Conservation (phyloP, 1,284 basidiomycete genomes). For the Pseudozyma hubeiensis region DNA sequence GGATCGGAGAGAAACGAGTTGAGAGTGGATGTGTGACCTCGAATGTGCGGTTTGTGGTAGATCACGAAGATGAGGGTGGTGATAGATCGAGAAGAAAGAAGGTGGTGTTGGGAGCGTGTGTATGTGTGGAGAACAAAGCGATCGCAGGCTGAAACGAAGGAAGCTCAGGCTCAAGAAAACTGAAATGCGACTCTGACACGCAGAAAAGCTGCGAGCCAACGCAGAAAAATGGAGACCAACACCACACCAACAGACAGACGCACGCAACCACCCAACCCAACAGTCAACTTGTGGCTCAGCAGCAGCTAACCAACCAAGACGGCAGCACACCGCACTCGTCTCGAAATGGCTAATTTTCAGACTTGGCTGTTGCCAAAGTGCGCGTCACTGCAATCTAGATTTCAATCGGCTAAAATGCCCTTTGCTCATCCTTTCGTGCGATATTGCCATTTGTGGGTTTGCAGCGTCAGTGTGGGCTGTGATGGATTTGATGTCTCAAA, state of each 20-base stretch:
- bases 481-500: no score
- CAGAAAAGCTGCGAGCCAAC: background rate
- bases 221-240: conserved; percentile 37
- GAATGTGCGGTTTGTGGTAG: background rate
- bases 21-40: background rate
- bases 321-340: conserved; percentile 1
- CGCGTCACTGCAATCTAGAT: no score
- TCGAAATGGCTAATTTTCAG: background rate
- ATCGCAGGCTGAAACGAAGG: background rate
- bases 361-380: no score
- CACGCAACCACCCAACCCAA: background rate
- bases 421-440: no score
- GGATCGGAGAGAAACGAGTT: background rate
- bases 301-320: background rate
- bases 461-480: no score
- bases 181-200: background rate
- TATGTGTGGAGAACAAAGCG: conserved; percentile 1
- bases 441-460: no score
- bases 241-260: conserved; percentile 12
- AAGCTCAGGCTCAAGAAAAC: background rate
- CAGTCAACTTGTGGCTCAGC: background rate
- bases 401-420: no score
- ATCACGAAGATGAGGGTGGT: conserved; percentile 1
- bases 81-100: background rate
- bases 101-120: background rate